Evolutionary conservation across 2,329 filamentous ascomycete species (phyloP), one percentile per base, ranked within the genome.

Genomic region (Fusarium buharicum): DNA sequence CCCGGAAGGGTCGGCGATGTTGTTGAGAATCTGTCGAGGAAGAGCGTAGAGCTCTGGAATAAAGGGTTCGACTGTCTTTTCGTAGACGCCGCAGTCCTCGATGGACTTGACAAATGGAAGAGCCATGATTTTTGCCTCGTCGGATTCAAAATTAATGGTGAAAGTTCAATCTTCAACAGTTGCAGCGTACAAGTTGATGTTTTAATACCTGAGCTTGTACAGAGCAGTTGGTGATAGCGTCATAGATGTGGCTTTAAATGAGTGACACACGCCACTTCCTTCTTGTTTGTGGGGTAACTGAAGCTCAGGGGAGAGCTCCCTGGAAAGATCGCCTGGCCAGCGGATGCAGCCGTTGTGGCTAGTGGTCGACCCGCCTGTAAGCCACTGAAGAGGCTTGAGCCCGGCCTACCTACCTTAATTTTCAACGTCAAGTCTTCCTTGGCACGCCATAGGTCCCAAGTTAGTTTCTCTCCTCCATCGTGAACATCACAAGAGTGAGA

Each of bases 31-130:
- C 66, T 86, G 85, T 53, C 84, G 79, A 11, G 92, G 91, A 28
- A 97, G 83, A 69, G 86, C 81, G 72, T 85, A 84, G 54, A 93
- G 80, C 75, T 93, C 88, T 10, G 85, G 81, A 40, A 92, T 72
- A 75, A 86, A 97, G 10, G 93, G 93, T 64, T 86, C 80, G 66
- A 97, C 88, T 1, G 90, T 91, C 70, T 86, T 86, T 65, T 82
- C 79, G 76, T 88, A 96, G 75, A 93, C 88, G 66, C 90, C 86
- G 75, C 90, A 94, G 65, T 96, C 92, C 63, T 83, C 78, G 12
- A 95, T 79, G 33, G 85, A 83, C 64, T 85, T 84, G 66, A 97
- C 78, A n/a, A 82, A 76, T 6, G 93, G 92, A 17, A 97, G 78
- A 60, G 89, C 84, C 89, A 94, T 90, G 55, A 50, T 52, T 90